Evolutionary conservation across 2,329 filamentous ascomycete species (phyloP), one percentile per base, ranked within the genome.

Genomic region (Neopestalotiopsis sp.): DNA sequence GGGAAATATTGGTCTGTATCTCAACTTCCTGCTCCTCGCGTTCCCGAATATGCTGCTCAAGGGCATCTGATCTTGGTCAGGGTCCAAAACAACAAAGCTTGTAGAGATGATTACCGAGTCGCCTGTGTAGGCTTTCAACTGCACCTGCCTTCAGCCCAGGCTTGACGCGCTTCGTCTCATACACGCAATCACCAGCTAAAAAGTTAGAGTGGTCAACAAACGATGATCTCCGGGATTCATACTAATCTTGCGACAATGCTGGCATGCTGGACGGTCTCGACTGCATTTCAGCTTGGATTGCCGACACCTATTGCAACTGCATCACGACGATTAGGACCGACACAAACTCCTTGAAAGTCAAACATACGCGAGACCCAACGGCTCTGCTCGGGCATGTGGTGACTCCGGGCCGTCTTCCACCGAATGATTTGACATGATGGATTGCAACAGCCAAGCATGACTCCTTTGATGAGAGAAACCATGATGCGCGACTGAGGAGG

Each of bases 121-220:
- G 73, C 66, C 75, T 71, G 64, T 79, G 79, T 28, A 82, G 68
- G 42, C 74, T 77, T 45, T 81, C 80, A 30, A 82, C 74, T 1
- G 78, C 80, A 1, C 81, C 81, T 10, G 74, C 71, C 69, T 81
- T 81, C 67, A 82, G 75, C 2, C 80, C 80, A 4, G 81, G 81
- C 67, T 80, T 82, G 2, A 72, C 73, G 40, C 75, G 74, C 68
- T 77, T 79, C 1, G 72, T 66, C 30, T 78, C 75, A 67, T 81
- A 81, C 10, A 75, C 62, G 67, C 79, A 81, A 38, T 70, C 70
- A 13, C 34, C 45, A 66, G 68, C 66, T 17, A 30, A 30, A 38
- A 14, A 9, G 13, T 4, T n/a, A 17, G 13, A 40, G 3, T 3
- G 6, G 4, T 61, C 12, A 28, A 28, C 24, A 28, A 28, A 28